Base-by-base conservation (phyloP, 129 eudicot species). In the Rutidosis leptorrhynchoides region DNA sequence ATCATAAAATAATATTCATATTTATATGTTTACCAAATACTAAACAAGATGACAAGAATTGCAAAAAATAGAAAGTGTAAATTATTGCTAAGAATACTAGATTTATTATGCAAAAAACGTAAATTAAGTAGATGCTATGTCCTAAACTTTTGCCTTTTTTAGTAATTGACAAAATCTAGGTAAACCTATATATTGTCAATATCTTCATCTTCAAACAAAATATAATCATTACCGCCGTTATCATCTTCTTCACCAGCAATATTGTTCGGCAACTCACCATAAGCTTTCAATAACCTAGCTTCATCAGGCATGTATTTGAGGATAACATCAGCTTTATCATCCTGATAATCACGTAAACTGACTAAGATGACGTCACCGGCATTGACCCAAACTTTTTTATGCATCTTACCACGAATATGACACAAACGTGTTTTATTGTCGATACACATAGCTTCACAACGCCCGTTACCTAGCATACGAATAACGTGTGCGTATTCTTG, bases 331-430 rank as follows among this genome's bases (percentile, higher is more conserved):
- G 76, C 81, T 22, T 77, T 77, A 29, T 77, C 81, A 23, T 77
- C 81, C 54, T 77, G 81, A 32, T 69, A 77, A 57, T 77, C 81
- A 43, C 81, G 76, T 1, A 77, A 40, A 20, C 81, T 72, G 55
- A 77, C 76, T 23, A 77, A 14, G 20, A 77, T 63, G 55, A 77
- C 70, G 48, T 77, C 81, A 29, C 81, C 81, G 46, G 77, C 81
- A 32, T 72, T 67, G 30, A 77, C 70, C 81, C 81, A 77, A 11
- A 77, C 81, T 62, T 77, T 77, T 28, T 77, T 77, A 65, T 77
- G 81, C 81, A 77, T 77, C 81, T 77, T 77, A 45, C 81, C 81
- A 26, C 81, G 81, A 49, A 77, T 77, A 54, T 77, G 81, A 64
- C 63, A 70, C n/a, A 77, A 72, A 6, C 81, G 81, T 42, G 70